phyloP scores from a whole-genome alignment of 768 basidiomycete genomes.

The Hericium coralloides region DNA sequence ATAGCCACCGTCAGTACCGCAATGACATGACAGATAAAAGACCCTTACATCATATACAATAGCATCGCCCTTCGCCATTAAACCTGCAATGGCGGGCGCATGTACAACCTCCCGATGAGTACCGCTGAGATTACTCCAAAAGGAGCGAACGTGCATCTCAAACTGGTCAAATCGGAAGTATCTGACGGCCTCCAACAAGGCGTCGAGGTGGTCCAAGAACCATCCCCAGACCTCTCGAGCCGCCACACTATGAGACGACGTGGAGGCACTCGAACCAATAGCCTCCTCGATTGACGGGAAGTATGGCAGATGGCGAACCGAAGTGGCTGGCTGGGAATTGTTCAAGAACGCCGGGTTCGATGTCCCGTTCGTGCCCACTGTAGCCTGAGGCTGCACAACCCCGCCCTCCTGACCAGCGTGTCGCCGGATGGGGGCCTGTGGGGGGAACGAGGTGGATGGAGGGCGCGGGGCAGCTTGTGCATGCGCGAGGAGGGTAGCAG shows the following conservation, averaged over 20 bases:
- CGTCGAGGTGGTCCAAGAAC: constrained; percentile 88
- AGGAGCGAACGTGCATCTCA: constrained; percentile 76
- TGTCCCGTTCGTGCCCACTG: constrained; percentile 33
- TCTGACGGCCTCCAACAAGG: constrained; percentile 68
- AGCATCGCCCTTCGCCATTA: constrained; percentile 87
- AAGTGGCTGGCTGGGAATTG: constrained; percentile 42
- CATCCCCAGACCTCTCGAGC: constrained; percentile 86
- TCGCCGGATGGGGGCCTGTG: constrained; percentile 70
- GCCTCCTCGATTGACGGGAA: constrained; percentile 87
- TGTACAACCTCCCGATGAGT: constrained; percentile 83
- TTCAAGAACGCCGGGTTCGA: constrained; percentile 31
- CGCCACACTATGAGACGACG: constrained; percentile 68
- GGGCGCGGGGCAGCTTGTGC: constrained; percentile 58
- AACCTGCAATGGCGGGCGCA: constrained; percentile 77
- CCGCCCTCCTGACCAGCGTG: constrained; percentile 47
- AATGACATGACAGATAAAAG: constrained; percentile 1
- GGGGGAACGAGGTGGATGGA: constrained; percentile 46
- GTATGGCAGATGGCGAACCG: constrained; percentile 68
- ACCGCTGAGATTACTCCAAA: constrained; percentile 71
- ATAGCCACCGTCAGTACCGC: constrained; percentile 14
- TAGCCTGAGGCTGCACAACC: constrained; percentile 30
- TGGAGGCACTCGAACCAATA: constrained; percentile 54
- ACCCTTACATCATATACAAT: constrained; percentile 82
- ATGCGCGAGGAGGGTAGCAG: constrained; percentile 65
- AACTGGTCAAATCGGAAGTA: constrained; percentile 83